Conservation (phyloP, 2,329 filamentous ascomycete species). For the Fonsecaea multimorphosa region DNA sequence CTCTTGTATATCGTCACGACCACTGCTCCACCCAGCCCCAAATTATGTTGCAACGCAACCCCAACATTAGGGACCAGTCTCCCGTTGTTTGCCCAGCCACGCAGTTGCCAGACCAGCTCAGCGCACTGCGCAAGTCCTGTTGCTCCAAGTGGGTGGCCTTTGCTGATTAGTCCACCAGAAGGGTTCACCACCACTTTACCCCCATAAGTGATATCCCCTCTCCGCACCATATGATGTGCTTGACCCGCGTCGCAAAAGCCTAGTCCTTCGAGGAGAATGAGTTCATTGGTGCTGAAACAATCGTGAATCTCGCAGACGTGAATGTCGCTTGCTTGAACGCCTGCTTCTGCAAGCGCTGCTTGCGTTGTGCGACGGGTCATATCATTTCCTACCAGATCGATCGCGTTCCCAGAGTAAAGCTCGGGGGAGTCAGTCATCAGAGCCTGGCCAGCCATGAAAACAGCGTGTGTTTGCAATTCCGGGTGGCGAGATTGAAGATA, state of each 20-base stretch:
- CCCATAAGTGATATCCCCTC: slow-evolving; percentile 90
- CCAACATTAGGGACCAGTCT: slow-evolving; percentile 61
- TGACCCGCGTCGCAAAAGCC: slow-evolving; percentile 79
- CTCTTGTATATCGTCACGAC: slow-evolving; percentile 90
- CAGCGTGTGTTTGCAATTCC: slow-evolving; percentile 77
- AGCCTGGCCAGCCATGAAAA: slow-evolving; percentile 85
- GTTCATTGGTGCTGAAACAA: slow-evolving; percentile 95
- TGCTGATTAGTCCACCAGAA: slow-evolving; percentile 91
- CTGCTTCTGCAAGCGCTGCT: slow-evolving; percentile 74
- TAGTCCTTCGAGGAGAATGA: slow-evolving; percentile 85
- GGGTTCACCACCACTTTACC: slow-evolving; percentile 81
- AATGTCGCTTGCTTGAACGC: slow-evolving; percentile 69
- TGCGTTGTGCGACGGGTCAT: slow-evolving; percentile 77
- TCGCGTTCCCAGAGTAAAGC: slow-evolving; percentile 77
- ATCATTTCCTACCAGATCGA: slow-evolving; percentile 86
- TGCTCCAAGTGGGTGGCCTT: slow-evolving; percentile 84
- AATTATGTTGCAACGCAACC: slow-evolving; percentile 86
- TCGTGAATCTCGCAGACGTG: slow-evolving; percentile 93
- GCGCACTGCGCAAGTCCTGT: slow-evolving; percentile 93
- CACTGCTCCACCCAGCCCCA: slow-evolving; percentile 87
- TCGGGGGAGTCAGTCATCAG: slow-evolving; percentile 80
- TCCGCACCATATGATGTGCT: slow-evolving; percentile 87
- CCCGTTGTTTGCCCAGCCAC: slow-evolving; percentile 90
- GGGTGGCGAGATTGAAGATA: slow-evolving; percentile 82
- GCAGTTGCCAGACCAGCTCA: slow-evolving; percentile 91